Evolutionary conservation across 2,329 filamentous ascomycete species (phyloP), one percentile per base, ranked within the genome.

Genomic region (Daldinia sp.): DNA sequence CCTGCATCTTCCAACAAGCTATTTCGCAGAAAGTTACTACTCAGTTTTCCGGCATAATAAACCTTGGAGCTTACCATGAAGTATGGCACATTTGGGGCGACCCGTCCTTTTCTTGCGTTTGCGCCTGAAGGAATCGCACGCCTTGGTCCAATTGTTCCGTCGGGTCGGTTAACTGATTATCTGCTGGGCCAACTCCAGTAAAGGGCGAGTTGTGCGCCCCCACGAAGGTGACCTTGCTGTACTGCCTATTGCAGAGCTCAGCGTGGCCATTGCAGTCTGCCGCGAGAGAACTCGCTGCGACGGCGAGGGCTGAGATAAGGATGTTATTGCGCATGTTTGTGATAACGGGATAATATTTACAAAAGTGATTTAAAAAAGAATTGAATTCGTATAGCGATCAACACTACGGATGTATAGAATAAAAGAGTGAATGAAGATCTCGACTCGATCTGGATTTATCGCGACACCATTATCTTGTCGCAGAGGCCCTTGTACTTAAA

Each of bases 141-240:
- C 89, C 89, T 29, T 85, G 77, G 52, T 85, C 76, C 8, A 91
- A 79, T 71, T 90, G 88, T 1, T 78, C 76, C 21, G 81, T 82
- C 21, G 88, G 82, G 4, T 83, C 80, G 51, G 87, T 79, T 64
- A 85, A 83, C 72, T 91, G 88, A 74, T 90, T 89, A 62, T 88
- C 77, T 59, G 80, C 75, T 1, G 81, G 80, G 7, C 81, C 70
- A 51, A 79, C 68, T 37, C 88, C 86, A 37, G 88, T 83, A 70
- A 91, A 91, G 34, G 87, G 83, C 11, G 83, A 85, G 77, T 91
- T 83, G 76, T 91, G 89, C 5, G 88, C 81, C 21, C 87, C 89
- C 15, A 88, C 77, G 61, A 85, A 83, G n/a, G 84, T 84, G 55
- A 90, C 74, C 34, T 87, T 81, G 64, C 85, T 85, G 77, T 89